Conservation (phyloP, 1,139 yeast species). For the Blastobotrys indianensis region DNA sequence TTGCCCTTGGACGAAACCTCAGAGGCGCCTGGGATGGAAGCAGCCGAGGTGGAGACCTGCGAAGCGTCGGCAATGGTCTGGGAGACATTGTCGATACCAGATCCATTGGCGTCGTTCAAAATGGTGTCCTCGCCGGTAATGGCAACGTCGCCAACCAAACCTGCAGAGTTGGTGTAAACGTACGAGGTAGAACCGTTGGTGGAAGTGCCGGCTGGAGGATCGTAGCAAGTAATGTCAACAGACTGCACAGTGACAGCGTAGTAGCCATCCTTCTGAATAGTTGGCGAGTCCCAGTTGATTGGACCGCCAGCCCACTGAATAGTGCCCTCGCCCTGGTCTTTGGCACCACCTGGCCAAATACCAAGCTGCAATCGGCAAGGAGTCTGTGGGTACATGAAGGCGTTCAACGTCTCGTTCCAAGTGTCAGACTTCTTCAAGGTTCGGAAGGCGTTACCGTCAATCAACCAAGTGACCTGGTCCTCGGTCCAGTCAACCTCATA, state of each 20-base stretch:
- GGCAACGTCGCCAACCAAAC: conserved; percentile 44
- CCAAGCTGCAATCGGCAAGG: conserved; percentile 84
- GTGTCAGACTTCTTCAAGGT: conserved; percentile 62
- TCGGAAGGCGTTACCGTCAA: conserved; percentile 69
- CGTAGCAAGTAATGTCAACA: conserved; percentile 62
- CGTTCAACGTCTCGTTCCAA: conserved; percentile 54
- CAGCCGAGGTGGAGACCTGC: conserved; percentile 17
- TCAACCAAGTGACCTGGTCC: conserved; percentile 63
- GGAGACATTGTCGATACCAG: conserved; percentile 42
- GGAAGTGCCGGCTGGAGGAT: conserved; percentile 51
- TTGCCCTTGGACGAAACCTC: conserved; percentile 16
- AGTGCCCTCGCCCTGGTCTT: conserved; percentile 65
- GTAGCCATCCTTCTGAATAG: conserved; percentile 69
- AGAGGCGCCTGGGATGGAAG: conserved; percentile 22
- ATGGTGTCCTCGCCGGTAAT: conserved; percentile 57
- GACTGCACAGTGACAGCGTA: conserved; percentile 61
- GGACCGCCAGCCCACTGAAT: conserved; percentile 92
- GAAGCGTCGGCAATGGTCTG: conserved; percentile 11
- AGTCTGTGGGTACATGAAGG: conserved; percentile 74
- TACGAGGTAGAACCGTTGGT: conserved; percentile 51
- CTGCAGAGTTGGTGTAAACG: conserved; percentile 41
- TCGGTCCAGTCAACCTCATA: conserved; percentile 83
- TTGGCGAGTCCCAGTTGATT: conserved; percentile 78
- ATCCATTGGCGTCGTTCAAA: conserved; percentile 52
- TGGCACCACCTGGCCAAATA: conserved; percentile 88